Evolutionary conservation across 208 protist genomes (phyloP).

Genomic region (Wallacemonas sp.): DNA sequence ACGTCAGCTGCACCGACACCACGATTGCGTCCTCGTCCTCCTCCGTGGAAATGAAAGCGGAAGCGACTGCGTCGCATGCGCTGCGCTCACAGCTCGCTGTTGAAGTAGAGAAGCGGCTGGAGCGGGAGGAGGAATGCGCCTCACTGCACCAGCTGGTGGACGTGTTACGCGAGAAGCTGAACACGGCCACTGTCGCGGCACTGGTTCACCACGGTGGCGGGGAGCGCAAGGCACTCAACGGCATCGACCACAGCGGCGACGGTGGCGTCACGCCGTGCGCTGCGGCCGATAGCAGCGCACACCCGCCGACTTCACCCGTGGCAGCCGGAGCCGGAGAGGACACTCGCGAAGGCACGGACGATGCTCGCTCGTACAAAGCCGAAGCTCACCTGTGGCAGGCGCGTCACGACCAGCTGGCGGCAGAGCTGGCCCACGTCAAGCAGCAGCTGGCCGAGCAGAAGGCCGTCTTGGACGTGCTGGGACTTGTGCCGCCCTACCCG

Average conservation of each 20-base stretch:
- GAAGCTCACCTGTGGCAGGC: conserved; percentile 11
- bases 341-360: not conserved
- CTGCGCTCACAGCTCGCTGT: not conserved
- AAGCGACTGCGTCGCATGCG: conserved; percentile 10
- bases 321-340: too few species aligned
- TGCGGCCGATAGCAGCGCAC: too few species aligned
- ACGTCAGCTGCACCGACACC: not conserved
- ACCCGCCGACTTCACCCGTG: too few species aligned
- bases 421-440: conserved; percentile 47
- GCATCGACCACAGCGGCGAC: not conserved
- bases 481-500: conserved; percentile 45
- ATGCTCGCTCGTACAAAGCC: not conserved
- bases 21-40: conserved; percentile 7
- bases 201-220: not conserved
- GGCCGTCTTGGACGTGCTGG: conserved; percentile 62
- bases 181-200: not conserved
- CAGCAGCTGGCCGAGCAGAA: conserved; percentile 48
- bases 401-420: conserved; percentile 29
- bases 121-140: conserved; percentile 40
- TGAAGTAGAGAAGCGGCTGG: conserved; percentile 14
- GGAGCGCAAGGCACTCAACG: not conserved
- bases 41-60: conserved; percentile 7
- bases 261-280: too few species aligned
- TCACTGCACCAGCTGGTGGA: conserved; percentile 43
- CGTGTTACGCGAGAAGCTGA: conserved; percentile 23